These are phyloP conservation scores for Lotus japonicus DNA, from an alignment of 306 rosid species.

Conservation along the genomic window DNA sequence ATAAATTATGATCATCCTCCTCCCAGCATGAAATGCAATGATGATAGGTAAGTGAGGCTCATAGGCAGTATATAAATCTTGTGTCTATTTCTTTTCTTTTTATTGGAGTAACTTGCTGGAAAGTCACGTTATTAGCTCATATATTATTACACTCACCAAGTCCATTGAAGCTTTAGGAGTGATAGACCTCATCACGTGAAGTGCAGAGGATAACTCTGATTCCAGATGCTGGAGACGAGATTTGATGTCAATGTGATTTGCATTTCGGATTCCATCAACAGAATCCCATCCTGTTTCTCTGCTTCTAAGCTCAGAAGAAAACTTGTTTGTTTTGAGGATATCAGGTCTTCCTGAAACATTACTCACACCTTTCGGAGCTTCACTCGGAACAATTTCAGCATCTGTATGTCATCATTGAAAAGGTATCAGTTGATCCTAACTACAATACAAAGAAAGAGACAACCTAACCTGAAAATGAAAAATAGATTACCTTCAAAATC, in stretches of 20 bases:
- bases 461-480: not conserved
- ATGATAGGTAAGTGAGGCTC: not conserved
- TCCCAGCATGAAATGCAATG: not conserved
- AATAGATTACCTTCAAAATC: conserved; percentile 57
- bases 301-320: conserved; percentile 4
- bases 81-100: not conserved
- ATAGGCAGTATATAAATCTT: not conserved
- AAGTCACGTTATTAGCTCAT: not conserved
- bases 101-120: not conserved
- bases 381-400: conserved; percentile 48
- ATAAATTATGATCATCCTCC: not conserved
- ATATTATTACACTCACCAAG: conserved; percentile 30
- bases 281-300: conserved; percentile 28
- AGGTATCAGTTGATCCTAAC: conserved; percentile 19
- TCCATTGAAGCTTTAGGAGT: conserved; percentile 20
- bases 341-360: conserved; percentile 29
- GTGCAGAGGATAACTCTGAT: conserved; percentile 58
- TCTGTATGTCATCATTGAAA: conserved; percentile 31
- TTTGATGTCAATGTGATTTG: conserved; percentile 35
- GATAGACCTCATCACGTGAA: conserved; percentile 43
- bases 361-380: conserved; percentile 14
- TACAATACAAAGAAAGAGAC: not conserved
- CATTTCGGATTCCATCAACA: conserved; percentile 22
- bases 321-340: conserved; percentile 23
- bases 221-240: conserved; percentile 53